Base-by-base conservation (phyloP, 1,284 basidiomycete species). In the Xerocomus nothofagi region DNA sequence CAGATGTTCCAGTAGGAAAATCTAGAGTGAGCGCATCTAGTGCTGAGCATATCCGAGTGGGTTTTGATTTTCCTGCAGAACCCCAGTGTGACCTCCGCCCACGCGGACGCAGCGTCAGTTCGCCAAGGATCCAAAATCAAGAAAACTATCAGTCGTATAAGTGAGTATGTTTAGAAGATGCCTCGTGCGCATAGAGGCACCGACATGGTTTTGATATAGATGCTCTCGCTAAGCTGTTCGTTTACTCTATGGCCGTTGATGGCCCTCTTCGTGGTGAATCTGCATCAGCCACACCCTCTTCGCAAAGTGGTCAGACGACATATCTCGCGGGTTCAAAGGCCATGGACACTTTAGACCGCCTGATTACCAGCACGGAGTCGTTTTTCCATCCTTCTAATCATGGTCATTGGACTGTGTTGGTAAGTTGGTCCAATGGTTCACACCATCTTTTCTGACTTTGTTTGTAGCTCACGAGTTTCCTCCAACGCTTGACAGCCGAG, bases 181-280 rank as follows among this genome's bases (percentile, higher is more conserved):
- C 26, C 33, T 21, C 17, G 27, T 20, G 6, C 36, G 23, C 24
- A 10, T 50, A 41, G 24, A 52, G 11, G 1, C 11, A 40, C 34
- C 9, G 17, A 58, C 21, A 26, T 40, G 14, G 18, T 31, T 20
- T 47, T 50, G 48, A 47, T 51, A n/a, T 44, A 93, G 86, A 80
- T 66, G 81, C 88, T 11, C 78, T 99, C 43, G 93, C 96, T 0
- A 89, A 88, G 60, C 74, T 98, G 36, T 80, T 99, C 51, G 83
- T 98, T 21, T 97, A 94, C 66, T 96, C 92, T 2, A 93, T 99
- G 79, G 79, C 88, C 5, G 79, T 88, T 37, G 97, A 99, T 64
- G 84, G 92, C 1, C 83, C 71, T 65, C 9, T 76, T 67, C 67
- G 68, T 48, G 57, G 54, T 29, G 56, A 65, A 33, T 68, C 67